phyloP scores from a whole-genome alignment of 805 yeast species.

The Nakazawaea ernobii region DNA sequence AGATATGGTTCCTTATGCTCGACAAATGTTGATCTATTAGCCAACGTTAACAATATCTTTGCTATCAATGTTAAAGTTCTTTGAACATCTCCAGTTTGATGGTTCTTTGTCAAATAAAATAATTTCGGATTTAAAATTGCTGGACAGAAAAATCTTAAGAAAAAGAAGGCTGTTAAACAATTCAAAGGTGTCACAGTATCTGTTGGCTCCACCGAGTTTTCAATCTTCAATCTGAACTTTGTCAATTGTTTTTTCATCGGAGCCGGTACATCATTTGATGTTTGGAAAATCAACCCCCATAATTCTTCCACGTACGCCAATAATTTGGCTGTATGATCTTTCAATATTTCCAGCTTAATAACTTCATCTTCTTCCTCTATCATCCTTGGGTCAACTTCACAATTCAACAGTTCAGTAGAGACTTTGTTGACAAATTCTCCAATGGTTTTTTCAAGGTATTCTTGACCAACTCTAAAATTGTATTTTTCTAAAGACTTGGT shows the following conservation, averaged over 20 bases:
- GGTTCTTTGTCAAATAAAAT: constrained; percentile 64
- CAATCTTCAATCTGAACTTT: constrained; percentile 58
- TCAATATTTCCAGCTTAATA: constrained; percentile 23
- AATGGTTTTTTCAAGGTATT: constrained; percentile 65
- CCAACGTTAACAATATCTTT: constrained; percentile 70
- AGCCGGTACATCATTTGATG: constrained; percentile 71
- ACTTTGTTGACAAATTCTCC: constrained; percentile 59
- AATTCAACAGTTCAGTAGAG: constrained; percentile 39
- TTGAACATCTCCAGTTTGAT: constrained; percentile 66
- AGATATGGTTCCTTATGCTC: constrained; percentile 83
- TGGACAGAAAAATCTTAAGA: constrained; percentile 83
- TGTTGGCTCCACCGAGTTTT: constrained; percentile 50
- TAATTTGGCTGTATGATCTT: constrained; percentile 40
- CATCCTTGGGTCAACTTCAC: constrained; percentile 78
- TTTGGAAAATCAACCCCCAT: constrained; percentile 60
- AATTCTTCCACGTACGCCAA: constrained; percentile 45
- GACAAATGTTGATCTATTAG: constrained; percentile 67
- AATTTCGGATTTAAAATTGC: constrained; percentile 87
- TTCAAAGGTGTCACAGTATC: constrained; percentile 51
- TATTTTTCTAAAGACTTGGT: constrained; percentile 78
- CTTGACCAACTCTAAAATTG: constrained; percentile 72
- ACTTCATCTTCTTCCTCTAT: constrained; percentile 15
- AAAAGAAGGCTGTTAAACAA: constrained; percentile 78
- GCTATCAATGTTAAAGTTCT: constrained; percentile 79
- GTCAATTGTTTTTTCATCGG: constrained; percentile 61